A percentile compares a stretch with the other conserved stretches of the same genome.
Conservation (phyloP, 345 rosid genomes). For the Salix koriyanagi region DNA sequence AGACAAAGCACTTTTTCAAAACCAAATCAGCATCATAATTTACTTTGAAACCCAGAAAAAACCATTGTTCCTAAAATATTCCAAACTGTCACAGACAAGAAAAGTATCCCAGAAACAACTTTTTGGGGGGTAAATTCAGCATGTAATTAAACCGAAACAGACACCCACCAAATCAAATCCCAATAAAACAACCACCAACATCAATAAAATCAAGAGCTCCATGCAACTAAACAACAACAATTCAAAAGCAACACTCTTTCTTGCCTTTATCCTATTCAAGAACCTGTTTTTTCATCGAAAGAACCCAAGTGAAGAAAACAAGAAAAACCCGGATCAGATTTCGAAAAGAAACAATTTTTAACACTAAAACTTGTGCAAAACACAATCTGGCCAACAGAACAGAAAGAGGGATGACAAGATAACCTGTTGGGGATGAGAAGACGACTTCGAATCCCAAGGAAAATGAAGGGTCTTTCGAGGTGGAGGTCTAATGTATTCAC, state of each 20-base stretch:
- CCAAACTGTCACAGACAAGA: neutral
- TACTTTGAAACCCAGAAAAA: neutral
- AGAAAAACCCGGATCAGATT: constrained; percentile 21
- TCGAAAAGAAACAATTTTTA: constrained; percentile 1
- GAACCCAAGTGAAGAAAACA: neutral
- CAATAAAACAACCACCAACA: neutral
- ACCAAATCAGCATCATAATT: neutral
- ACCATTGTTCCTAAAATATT: neutral
- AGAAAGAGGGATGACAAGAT: neutral
- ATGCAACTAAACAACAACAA: neutral
- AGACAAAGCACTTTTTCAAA: neutral
- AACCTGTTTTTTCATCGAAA: neutral
- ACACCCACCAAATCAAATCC: neutral
- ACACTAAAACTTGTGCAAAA: neutral
- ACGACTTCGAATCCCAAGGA: constrained; percentile 46
- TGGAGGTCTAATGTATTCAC: constrained; percentile 62
- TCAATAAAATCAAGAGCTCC: neutral
- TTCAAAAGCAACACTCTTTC: neutral
- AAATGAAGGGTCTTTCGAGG: constrained; percentile 73
- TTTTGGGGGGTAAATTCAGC: neutral
- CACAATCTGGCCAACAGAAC: neutral
- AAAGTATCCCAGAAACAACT: neutral
- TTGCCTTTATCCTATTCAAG: neutral
- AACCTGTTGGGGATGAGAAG: constrained; percentile 79
- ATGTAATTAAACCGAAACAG: neutral